Base-by-base conservation (phyloP, 1,284 basidiomycete species). In the Sanghuangporus weigelae region DNA sequence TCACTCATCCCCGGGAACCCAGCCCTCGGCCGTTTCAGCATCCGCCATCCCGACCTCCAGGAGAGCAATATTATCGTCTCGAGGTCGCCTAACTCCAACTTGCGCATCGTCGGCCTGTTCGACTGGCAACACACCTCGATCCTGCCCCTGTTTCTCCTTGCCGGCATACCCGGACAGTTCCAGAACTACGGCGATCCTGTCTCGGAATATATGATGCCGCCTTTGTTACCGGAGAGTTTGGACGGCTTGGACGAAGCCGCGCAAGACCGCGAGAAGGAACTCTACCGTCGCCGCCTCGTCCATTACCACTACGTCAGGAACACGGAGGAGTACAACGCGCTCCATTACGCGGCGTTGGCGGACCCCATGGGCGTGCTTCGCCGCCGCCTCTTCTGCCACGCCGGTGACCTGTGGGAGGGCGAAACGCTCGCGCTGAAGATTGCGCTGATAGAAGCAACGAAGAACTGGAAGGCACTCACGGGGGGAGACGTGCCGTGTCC, bases 11-110 rank as follows among this genome's bases (percentile, higher is more conserved):
- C 77, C 57, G 73, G 63, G 58, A 61, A 77, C 69, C 63, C 71
- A 2, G 50, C 71, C 67, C 70, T 76, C 64, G 23, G 64, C 67
- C 66, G 60, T 69, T 81, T 79, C 74, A 62, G 72, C 67, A 79
- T 81, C 73, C 77, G 78, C 67, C 79, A 79, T 73, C 78, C 77
- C n/a, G 77, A 79, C 64, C 73, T 79, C 72, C 74, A 73, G 64
- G 70, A 62, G 57, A 72, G 67, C 73, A 79, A 79, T 60, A 68
- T 79, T 72, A 70, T 77, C 51, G 74, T 80, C 23, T 74, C 73
- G 50, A 71, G 50, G 62, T 73, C 74, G 59, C 60, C 57, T 57
- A 76, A 74, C 70, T 77, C 75, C 69, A 63, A 56, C 71, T 66
- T 67, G 69, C 57, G 75, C 50, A 67, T 79, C 60, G 70, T 74